These are phyloP conservation scores for Saccharum hybrid DNA, from an alignment of 202 grass and related monocot genomes.

Conservation along the genomic window DNA sequence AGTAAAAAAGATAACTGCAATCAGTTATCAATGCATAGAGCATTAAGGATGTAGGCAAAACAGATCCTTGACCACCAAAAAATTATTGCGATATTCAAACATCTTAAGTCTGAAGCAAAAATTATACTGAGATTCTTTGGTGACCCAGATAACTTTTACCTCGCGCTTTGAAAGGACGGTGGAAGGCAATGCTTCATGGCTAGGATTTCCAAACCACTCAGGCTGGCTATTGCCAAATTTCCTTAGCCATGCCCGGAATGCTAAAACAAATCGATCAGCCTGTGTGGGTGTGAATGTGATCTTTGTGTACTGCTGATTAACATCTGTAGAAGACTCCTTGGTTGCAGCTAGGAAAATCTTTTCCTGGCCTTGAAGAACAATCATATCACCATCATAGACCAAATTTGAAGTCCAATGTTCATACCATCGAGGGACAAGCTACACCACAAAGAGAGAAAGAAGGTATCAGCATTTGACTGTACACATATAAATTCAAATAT, in stretches of 20 bases:
- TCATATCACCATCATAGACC: constrained; percentile 99
- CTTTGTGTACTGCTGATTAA: constrained; percentile 94
- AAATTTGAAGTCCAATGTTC: constrained; percentile 94
- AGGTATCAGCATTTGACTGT: constrained; percentile 17
- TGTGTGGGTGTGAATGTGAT: constrained; percentile 90
- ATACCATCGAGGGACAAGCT: constrained; percentile 83
- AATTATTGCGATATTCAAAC: background rate
- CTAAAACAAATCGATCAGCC: constrained; percentile 88
- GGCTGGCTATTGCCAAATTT: constrained; percentile 88
- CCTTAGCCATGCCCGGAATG: constrained; percentile 86
- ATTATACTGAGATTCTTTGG: background rate
- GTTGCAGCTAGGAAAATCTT: constrained; percentile 78
- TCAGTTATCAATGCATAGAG: constrained; percentile 1
- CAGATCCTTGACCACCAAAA: background rate
- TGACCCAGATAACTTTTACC: constrained; percentile 48
- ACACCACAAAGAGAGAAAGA: constrained; percentile 13
- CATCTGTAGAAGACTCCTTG: constrained; percentile 70
- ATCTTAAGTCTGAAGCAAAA: background rate
- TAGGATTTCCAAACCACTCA: constrained; percentile 87
- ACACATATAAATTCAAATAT: constrained; percentile 23
- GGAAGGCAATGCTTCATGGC: constrained; percentile 74
- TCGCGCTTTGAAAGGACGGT: constrained; percentile 74
- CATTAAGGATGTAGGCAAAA: constrained; percentile 1
- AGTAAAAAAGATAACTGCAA: background rate
- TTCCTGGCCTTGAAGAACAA: constrained; percentile 94